phyloP scores from a whole-genome alignment of 768 basidiomycete genomes.

The Artomyces pyxidatus region DNA sequence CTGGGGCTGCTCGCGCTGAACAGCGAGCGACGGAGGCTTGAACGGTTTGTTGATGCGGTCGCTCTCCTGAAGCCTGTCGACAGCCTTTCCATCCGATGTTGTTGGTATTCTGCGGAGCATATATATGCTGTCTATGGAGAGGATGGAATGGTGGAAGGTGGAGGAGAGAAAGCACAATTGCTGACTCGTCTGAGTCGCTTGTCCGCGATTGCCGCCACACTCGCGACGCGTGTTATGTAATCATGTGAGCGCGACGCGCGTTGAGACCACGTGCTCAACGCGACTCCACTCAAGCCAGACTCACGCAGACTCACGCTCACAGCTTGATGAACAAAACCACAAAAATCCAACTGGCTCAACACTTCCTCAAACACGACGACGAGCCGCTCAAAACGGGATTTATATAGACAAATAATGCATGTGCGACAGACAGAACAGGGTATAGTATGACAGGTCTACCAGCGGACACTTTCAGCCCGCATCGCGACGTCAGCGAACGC shows the following conservation, averaged over 20 bases:
- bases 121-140: neutral
- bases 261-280: neutral
- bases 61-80: slow-evolving; percentile 67
- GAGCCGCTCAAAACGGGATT: too few relatives aligned
- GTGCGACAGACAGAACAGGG: too few relatives aligned
- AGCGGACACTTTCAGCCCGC: slow-evolving; percentile 33
- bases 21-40: slow-evolving; percentile 54
- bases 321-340: too few relatives aligned
- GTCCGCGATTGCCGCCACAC: neutral
- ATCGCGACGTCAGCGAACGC: slow-evolving; percentile 16
- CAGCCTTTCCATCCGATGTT: slow-evolving; percentile 56
- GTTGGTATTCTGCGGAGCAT: slow-evolving; percentile 71
- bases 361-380: too few relatives aligned
- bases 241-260: neutral
- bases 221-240: neutral
- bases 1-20: slow-evolving; percentile 52
- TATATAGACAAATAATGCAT: too few relatives aligned
- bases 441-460: too few relatives aligned
- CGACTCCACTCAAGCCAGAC: too few relatives aligned
- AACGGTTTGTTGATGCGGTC: slow-evolving; percentile 71
- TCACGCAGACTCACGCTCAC: too few relatives aligned
- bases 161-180: neutral
- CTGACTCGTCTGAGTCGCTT: neutral
- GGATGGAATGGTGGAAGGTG: neutral
- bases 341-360: too few relatives aligned